Base-by-base conservation (phyloP, 805 yeast genomes). In the Scheffersomyces coipomensis region DNA sequence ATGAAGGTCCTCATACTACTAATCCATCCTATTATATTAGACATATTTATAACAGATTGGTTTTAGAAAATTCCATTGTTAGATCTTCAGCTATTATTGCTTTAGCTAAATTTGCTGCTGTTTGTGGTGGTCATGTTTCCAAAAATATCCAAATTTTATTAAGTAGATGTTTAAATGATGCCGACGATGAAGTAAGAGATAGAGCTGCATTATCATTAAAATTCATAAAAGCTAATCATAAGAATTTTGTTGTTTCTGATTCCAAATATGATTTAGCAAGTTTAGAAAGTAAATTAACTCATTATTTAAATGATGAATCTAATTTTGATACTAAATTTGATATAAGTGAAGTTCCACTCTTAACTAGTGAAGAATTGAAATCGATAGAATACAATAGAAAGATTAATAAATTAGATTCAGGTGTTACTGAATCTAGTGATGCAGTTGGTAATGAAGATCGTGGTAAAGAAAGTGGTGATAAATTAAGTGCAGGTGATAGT, bases 161-260 rank as follows among this genome's bases (percentile, higher is more conserved):
- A 51, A 74, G 75, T 44, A 82, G 97, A 68, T 88, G 96, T 50
- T 76, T 89, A 48, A 85, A 78, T 48, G 99, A 91, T 63, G 78
- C 74, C 33, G 97, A 91, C 61, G 99, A 91, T 64, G 99, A 91
- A 66, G 99, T 93, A 24, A 88, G 99, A 72, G 99, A 91, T 61
- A 83, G 99, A 61, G 97, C 99, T 8, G 85, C 95, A 2, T 71
- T 91, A 51, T 83, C 96, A 2, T 74, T 91, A 56, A 76, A 79
- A 47, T 78, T 89, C 45, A 75, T 87, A 45, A 53, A 56, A 16
- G 54, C 48, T 35, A 49, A 59, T 6, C 54, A 58, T 37, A 60
- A 62, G 41, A 55, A 56, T 37, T 79, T 84, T 49, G 75, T 90
- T 46, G 75, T 81, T 39, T 85, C 90, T 39, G 78, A 79, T 37